Conservation (phyloP, 83 land plant species). For the Diphasiastrum complanatum region DNA sequence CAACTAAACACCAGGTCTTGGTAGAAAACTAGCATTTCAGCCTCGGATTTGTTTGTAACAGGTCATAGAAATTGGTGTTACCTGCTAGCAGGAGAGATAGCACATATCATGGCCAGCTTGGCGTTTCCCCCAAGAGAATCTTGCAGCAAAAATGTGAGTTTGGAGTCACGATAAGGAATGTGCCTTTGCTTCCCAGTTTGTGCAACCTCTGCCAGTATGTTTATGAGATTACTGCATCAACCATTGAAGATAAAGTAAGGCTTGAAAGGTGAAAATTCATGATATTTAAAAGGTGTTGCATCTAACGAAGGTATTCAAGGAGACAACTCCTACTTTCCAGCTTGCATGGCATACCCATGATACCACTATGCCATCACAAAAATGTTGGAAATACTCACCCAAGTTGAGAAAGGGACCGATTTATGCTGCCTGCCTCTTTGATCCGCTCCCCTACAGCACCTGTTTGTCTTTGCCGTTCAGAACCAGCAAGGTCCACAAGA, state of each 20-base stretch:
- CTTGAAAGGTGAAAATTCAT: background rate
- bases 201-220: constrained; percentile 86
- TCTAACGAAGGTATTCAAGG: no score
- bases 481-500: constrained; percentile 91
- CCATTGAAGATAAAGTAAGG: constrained; percentile 5
- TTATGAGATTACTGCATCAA: constrained; percentile 73
- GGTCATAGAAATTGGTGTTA: no score
- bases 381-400: constrained; percentile 42
- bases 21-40: no score
- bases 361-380: background rate
- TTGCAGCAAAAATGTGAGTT: constrained; percentile 82
- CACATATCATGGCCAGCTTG: constrained; percentile 75
- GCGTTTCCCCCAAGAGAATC: constrained; percentile 97
- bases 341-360: no score
- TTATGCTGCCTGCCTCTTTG: constrained; percentile 81
- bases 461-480: constrained; percentile 67
- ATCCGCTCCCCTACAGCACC: constrained; percentile 79
- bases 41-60: no score
- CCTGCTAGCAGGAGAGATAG: constrained; percentile 63
- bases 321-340: background rate
- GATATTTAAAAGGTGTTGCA: no score
- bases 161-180: constrained; percentile 87
- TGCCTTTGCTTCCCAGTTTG: constrained; percentile 88
- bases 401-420: constrained; percentile 74
- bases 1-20: no score